Conservation (phyloP, 805 yeast species). For the Wickerhamomyces hampshirensis region DNA sequence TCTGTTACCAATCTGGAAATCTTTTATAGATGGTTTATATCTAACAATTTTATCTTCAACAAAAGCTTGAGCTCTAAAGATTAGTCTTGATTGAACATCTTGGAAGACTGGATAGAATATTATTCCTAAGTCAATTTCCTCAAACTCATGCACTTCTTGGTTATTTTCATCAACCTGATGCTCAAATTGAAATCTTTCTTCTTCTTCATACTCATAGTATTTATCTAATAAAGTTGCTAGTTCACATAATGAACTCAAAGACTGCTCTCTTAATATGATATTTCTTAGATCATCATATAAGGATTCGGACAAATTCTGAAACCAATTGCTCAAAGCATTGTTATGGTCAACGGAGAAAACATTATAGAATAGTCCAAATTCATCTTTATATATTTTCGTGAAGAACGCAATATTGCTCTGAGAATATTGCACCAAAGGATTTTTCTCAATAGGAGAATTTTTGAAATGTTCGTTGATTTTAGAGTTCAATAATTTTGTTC, state of each 20-base stretch:
- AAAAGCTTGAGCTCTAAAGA: conserved; percentile 71
- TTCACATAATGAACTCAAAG: conserved; percentile 68
- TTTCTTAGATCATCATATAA: conserved; percentile 67
- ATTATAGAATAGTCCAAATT: conserved; percentile 49
- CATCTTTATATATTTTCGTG: conserved; percentile 56
- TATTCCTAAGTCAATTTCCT: conserved; percentile 42
- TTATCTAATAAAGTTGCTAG: conserved; percentile 64
- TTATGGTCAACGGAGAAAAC: conserved; percentile 43
- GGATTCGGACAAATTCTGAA: conserved; percentile 66
- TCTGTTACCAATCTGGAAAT: conserved; percentile 54
- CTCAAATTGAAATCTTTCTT: conserved; percentile 29
- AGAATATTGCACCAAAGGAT: conserved; percentile 51
- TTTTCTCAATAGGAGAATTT: conserved; percentile 21
- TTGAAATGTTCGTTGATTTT: conserved; percentile 35
- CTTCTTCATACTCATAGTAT: conserved; percentile 61
- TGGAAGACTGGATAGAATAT: conserved; percentile 67
- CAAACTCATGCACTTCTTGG: conserved; percentile 25
- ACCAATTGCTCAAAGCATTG: conserved; percentile 47
- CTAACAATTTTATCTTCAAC: conserved; percentile 64
- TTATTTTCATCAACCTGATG: conserved; percentile 14
- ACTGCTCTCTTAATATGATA: conserved; percentile 63
- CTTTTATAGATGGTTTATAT: conserved; percentile 64
- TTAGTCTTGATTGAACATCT: conserved; percentile 75
- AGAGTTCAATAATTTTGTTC: conserved; percentile 45
- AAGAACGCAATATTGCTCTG: conserved; percentile 60